Percentiles rank a stretch among this genome's conserved stretches.
Conservation (phyloP, 2,329 filamentous ascomycete genomes). For the Venturia aucupariae region DNA sequence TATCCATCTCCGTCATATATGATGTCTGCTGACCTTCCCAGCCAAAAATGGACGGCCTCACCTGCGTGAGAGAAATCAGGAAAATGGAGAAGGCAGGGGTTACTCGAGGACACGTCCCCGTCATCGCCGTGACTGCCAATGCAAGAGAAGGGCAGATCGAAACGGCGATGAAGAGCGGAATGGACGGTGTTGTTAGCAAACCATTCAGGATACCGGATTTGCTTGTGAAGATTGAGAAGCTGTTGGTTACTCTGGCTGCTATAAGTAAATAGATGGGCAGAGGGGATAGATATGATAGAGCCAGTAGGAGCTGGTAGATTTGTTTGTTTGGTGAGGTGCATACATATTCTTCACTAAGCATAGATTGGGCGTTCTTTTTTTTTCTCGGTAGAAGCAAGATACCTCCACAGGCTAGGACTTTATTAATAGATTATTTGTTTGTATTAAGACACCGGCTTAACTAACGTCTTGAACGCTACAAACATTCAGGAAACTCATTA, state of each 20-base stretch:
- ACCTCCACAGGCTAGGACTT: background rate
- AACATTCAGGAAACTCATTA: too few species aligned
- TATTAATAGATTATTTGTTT: background rate
- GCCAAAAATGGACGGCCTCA: slow-evolving; percentile 15
- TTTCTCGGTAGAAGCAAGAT: background rate
- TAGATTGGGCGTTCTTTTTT: background rate
- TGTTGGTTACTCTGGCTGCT: slow-evolving; percentile 5
- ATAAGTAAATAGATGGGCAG: background rate
- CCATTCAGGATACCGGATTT: slow-evolving; percentile 27
- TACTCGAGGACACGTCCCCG: slow-evolving; percentile 9
- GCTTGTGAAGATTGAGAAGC: slow-evolving; percentile 20
- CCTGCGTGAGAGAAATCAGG: slow-evolving; percentile 10
- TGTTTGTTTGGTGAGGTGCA: too few species aligned
- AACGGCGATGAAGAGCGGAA: slow-evolving; percentile 7
- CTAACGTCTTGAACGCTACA: too few species aligned
- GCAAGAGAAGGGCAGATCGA: slow-evolving; percentile 13
- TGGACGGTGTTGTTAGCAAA: slow-evolving; percentile 21
- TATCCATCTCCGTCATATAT: background rate
- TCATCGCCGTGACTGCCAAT: slow-evolving; percentile 15
- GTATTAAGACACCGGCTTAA: too few species aligned
- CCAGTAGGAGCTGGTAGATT: background rate
- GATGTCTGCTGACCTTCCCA: background rate
- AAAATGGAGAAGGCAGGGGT: slow-evolving; percentile 10
- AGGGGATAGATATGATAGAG: too few species aligned
- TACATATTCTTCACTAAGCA: background rate